Percentiles rank a stretch among this genome's conserved stretches.
Conservation (phyloP, 202 grass and related monocot genomes). For the Zizania palustris region DNA sequence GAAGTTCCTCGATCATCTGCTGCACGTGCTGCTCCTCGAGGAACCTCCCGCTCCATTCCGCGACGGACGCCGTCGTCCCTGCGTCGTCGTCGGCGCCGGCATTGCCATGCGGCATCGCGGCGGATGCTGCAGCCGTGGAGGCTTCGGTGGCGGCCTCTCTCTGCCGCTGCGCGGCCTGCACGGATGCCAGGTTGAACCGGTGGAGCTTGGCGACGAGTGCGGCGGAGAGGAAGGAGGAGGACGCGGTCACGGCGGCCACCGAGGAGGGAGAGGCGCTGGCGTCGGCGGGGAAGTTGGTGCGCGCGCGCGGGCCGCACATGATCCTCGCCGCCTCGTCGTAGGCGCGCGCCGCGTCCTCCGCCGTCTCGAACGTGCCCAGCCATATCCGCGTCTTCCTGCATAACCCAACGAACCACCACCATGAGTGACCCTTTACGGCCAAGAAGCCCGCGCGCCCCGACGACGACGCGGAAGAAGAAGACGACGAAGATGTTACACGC, state of each 20-base stretch:
- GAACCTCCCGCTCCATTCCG: conserved; percentile 23
- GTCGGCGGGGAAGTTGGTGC: conserved; percentile 60
- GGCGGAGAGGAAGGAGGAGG: conserved; percentile 57
- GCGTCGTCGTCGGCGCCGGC: background rate
- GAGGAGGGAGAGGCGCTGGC: conserved; percentile 6
- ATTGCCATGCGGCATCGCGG: background rate
- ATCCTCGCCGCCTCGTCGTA: conserved; percentile 79
- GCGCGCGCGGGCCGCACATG: conserved; percentile 59
- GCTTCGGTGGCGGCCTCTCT: conserved; percentile 30
- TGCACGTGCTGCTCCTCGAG: conserved; percentile 52
- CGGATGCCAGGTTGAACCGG: conserved; percentile 65
- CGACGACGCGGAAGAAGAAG: background rate
- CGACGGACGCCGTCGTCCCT: background rate
- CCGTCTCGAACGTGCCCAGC: conserved; percentile 93
- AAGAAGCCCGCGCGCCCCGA: background rate
- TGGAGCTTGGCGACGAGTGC: conserved; percentile 68
- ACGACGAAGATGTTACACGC: background rate
- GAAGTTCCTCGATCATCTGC: conserved; percentile 61
- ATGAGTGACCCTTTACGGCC: background rate
- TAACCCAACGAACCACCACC: background rate
- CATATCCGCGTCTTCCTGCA: conserved; percentile 77
- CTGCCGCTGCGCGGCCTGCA: conserved; percentile 53
- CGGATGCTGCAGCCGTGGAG: background rate
- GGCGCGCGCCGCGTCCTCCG: conserved; percentile 75
- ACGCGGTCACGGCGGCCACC: background rate